Evolutionary conservation across 2,329 filamentous ascomycete species (phyloP), one percentile per base, ranked within the genome.

Genomic region (Scedosporium apiospermum): DNA sequence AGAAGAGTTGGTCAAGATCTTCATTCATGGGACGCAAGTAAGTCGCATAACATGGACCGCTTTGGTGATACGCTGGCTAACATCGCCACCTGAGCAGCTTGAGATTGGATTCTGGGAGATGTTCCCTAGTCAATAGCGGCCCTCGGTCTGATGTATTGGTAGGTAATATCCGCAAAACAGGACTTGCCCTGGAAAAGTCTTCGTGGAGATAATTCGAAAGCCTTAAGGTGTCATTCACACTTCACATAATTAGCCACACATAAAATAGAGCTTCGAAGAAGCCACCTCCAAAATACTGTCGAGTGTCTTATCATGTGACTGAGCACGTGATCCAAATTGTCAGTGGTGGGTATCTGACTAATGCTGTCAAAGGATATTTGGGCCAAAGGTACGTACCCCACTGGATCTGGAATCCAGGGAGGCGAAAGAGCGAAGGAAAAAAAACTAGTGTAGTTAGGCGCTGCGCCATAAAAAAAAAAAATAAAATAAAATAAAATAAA

Each of bases 1-100:
- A 63, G 91, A 96, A 68, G 89, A 96, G 71, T 76, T 98, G 59
- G 85, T 93, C 57, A 80, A 84, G 66, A 91, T 97, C 60, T 97
- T 97, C 70, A 85, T 92, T 57, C 88, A 92, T 68, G 91, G 89
- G n/a, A 96, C 91, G 16, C 89, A 88, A 79, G 89, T 91, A 73
- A 75, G 82, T 71, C 6, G 58, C 16, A 16, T 3, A 59, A 4
- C 58, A 38, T 38, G 34, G 6, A 12, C 34, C 34, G 34, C 6
- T 38, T 38, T 12, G 34, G 34, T 38, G 2, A 38, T 38, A 16
- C 16, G 34, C n/a, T 16, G n/a, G 34, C 6, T 21, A 16, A 18
- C 14, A 14, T 57, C 38, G 14, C 60, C 6, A 42, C 30, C 34
- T 16, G 21, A 14, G 49, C 2, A 82, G 79, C 80, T 82, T 78